These are phyloP conservation scores for Neurospora tetraspora DNA, from an alignment of 495 filamentous ascomycete genomes.

Conservation along the genomic window DNA sequence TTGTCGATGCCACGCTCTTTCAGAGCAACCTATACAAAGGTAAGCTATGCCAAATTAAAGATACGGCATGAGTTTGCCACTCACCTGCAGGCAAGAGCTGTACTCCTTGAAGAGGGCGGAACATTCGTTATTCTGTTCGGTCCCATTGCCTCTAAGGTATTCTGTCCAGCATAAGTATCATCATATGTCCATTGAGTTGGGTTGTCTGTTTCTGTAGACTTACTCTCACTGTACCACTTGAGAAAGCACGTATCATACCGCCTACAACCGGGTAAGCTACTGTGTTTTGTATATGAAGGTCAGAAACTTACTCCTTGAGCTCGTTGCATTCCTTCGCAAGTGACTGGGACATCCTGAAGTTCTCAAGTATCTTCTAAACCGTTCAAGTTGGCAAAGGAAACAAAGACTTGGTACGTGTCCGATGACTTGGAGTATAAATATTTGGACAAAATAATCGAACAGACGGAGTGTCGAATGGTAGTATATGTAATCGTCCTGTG, in stretches of 20 bases:
- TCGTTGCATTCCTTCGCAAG: conserved; percentile 68
- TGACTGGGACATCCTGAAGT: conserved; percentile 43
- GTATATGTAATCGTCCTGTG: not conserved
- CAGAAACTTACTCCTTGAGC: conserved; percentile 62
- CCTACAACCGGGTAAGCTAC: conserved; percentile 29
- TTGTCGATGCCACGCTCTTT: conserved; percentile 79
- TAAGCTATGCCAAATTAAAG: not conserved
- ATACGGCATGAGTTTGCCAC: conserved; percentile 6
- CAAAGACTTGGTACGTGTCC: not conserved
- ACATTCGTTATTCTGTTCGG: conserved; percentile 65
- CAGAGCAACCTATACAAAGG: conserved; percentile 53
- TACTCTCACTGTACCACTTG: conserved; percentile 96
- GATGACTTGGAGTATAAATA: not conserved
- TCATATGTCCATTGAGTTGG: not conserved
- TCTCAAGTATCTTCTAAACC: not conserved
- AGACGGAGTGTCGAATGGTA: not conserved
- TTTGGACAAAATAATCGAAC: not conserved
- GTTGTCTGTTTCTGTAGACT: conserved; percentile 14
- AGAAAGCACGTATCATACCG: conserved; percentile 89
- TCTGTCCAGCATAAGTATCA: conserved; percentile 38
- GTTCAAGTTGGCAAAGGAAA: not conserved
- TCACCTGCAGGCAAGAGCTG: conserved; percentile 67
- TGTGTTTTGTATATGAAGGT: not conserved
- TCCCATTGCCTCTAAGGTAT: conserved; percentile 71
- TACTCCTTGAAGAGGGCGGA: conserved; percentile 76